phyloP scores from a whole-genome alignment of 1,139 yeast species.

The Suhomyces terraborum region DNA sequence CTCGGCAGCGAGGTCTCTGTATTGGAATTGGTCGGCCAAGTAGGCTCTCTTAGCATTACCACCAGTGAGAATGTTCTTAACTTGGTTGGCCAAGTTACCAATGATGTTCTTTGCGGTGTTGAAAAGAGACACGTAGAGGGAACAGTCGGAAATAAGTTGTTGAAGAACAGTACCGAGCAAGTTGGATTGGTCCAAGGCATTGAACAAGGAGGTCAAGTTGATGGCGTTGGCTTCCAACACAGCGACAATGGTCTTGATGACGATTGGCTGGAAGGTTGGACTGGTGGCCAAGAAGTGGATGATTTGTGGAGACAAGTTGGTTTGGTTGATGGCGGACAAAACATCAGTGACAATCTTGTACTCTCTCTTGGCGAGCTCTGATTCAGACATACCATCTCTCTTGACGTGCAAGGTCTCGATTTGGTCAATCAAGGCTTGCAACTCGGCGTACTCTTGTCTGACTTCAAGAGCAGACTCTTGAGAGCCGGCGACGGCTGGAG shows the following conservation, averaged over 20 bases:
- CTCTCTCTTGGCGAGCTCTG: constrained; percentile 25
- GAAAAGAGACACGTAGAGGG: constrained; percentile 40
- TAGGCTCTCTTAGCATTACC: constrained; percentile 27
- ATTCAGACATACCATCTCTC: constrained; percentile 34
- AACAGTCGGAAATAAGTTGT: constrained; percentile 45
- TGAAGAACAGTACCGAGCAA: constrained; percentile 40
- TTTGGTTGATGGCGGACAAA: constrained; percentile 40
- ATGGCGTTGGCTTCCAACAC: constrained; percentile 38
- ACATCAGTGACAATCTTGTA: constrained; percentile 45
- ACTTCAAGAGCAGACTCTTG: constrained; percentile 16
- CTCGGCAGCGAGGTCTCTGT: constrained; percentile 9
- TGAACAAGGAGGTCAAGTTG: constrained; percentile 36
- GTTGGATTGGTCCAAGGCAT: constrained; percentile 43
- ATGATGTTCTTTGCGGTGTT: constrained; percentile 35
- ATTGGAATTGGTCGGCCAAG: constrained; percentile 12
- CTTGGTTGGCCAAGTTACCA: constrained; percentile 31
- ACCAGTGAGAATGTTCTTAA: constrained; percentile 27
- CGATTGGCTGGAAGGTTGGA: constrained; percentile 39
- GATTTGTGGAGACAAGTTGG: constrained; percentile 42
- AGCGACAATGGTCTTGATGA: constrained; percentile 33
- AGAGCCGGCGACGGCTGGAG: constrained; percentile 25
- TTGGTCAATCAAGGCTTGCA: constrained; percentile 18
- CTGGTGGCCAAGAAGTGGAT: constrained; percentile 40
- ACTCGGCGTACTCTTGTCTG: constrained; percentile 23
- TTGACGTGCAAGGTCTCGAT: constrained; percentile 24